Evolutionary conservation across 495 filamentous ascomycete species (phyloP), one percentile per base, ranked within the genome.

Genomic region (Aspergillus haitiensis): DNA sequence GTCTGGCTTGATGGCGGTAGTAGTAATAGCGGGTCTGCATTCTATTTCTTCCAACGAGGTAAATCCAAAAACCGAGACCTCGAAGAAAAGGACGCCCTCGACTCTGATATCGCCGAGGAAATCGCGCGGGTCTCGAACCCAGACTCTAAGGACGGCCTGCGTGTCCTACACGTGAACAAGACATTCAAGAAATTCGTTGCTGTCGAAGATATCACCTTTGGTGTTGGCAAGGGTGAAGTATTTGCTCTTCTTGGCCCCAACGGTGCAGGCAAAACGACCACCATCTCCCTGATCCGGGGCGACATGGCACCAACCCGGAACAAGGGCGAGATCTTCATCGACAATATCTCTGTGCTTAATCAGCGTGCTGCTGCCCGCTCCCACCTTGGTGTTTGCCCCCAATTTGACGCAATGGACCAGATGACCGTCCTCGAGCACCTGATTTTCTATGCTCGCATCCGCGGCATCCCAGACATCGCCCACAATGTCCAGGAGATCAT

Each of bases 241-340:
- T 95, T 95, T 70, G 90, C 91, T 2, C 81, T 95, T 1, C 82
- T 96, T 6, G 92, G 92, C 6, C 90, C 91, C 18, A 96, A 96
- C 68, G 92, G 91, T 27, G 92, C 92, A 1, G 92, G 92, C 49
- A 96, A 96, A 67, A 88, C 84, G 5, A 94, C 90, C 5, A 93
- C 87, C 7, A 93, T 96, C 71, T 86, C 82, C 15, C 76, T 95
- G 39, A 89, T 96, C 70, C 83, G 92, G 57, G 92, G 91, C n/a
- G 91, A 96, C 63, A 79, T 92, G 52, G 81, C 83, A 34, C 90
- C 91, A 0, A 78, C 79, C 45, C 69, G 72, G 36, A 74, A 76
- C 56, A 72, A 74, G 35, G 87, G 88, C 55, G 87, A 92, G 52
- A 82, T 96, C 40, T 84, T 88, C 32, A 85, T 96, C 53, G 89